Evolutionary conservation across 305 asterid genomes (phyloP).

Genomic region (Fraxinus baroniana): DNA sequence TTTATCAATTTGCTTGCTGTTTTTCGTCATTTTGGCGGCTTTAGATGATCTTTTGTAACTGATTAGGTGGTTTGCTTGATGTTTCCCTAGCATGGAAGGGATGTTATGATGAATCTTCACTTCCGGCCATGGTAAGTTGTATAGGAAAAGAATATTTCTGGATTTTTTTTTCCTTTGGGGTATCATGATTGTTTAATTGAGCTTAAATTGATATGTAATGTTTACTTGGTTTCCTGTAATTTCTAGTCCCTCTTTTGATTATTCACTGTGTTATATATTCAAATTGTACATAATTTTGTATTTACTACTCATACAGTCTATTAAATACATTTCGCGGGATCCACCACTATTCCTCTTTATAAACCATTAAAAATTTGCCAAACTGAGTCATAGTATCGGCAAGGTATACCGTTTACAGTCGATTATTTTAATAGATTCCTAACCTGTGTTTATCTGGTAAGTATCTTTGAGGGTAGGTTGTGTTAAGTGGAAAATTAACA

Average conservation of each 20-base stretch:
- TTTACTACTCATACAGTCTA: neutral
- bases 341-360: neutral
- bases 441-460: neutral
- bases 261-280: neutral
- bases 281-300: constrained; percentile 3
- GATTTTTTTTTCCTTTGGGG: neutral
- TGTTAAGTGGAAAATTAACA: neutral
- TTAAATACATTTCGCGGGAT: neutral
- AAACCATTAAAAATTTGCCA: neutral
- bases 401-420: neutral
- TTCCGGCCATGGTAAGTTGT: constrained; percentile 63
- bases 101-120: constrained; percentile 53
- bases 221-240: neutral
- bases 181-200: constrained; percentile 8
- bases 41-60: constrained; percentile 27
- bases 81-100: constrained; percentile 62
- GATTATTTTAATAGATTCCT: neutral
- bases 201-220: neutral
- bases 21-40: constrained; percentile 15
- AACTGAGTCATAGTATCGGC: neutral
- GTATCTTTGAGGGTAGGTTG: constrained; percentile 7
- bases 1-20: neutral
- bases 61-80: constrained; percentile 76
- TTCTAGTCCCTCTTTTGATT: neutral
- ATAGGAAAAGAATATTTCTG: constrained; percentile 4